These are phyloP conservation scores for Gossypium thurberi DNA, from an alignment of 345 rosid genomes.

Conservation along the genomic window DNA sequence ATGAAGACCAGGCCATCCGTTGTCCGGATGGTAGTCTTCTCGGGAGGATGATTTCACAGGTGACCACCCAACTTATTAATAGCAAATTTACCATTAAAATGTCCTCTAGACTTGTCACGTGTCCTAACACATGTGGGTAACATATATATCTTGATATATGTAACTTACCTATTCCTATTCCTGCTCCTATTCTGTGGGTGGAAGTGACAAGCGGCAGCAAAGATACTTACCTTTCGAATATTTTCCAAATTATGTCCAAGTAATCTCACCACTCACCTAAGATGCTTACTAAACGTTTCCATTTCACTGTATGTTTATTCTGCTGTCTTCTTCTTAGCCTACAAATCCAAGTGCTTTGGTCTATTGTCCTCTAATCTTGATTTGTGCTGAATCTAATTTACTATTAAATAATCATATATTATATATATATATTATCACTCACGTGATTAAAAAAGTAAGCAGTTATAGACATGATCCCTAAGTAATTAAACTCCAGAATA, in stretches of 20 bases:
- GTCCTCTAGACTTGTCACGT: too few relatives aligned
- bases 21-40: too few relatives aligned
- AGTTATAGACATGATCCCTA: background rate
- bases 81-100: too few relatives aligned
- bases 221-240: background rate
- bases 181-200: too few relatives aligned
- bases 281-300: constrained; percentile 9
- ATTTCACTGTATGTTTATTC: constrained; percentile 6
- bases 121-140: too few relatives aligned
- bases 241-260: background rate
- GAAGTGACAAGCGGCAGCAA: background rate
- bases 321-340: constrained; percentile 10
- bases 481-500: background rate
- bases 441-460: background rate
- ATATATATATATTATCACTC: background rate
- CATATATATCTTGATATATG: too few relatives aligned
- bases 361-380: background rate
- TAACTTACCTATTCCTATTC: too few relatives aligned
- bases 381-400: background rate
- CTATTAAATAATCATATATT: background rate
- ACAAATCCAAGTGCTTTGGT: background rate
- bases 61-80: too few relatives aligned
- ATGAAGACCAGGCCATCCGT: too few relatives aligned
- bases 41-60: too few relatives aligned
- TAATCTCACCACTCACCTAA: background rate